Base-by-base conservation (phyloP, 805 yeast genomes). In the Yamadazyma philogaea region DNA sequence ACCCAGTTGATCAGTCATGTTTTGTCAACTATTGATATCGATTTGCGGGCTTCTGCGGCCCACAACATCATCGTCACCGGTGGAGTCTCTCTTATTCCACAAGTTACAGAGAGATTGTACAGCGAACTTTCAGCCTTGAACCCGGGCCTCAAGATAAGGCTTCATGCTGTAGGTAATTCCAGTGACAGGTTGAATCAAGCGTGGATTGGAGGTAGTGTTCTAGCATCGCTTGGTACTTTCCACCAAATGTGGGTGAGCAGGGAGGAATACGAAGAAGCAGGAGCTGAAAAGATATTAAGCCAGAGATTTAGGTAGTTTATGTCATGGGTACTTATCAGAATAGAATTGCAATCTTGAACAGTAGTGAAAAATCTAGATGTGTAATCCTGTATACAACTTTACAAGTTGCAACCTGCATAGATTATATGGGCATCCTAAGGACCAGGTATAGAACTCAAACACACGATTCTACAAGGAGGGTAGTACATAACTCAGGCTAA, bases 231-330 rank as follows among this genome's bases (percentile, higher is more conserved):
- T 53, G 97, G 97, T 26, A 87, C 96, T 2, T 90, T 90, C 73
- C 97, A 90, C 61, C 97, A 90, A 63, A 68, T 86, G 66, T 90
- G 96, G 96, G 96, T 90, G 2, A 84, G 90, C 32, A 82, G 81
- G 56, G 79, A 78, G 50, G 97, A 90, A 62, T 86, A 83, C 54
- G 88, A 87, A 47, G 96, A 90, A 61, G 87, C 81, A 19, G 97
- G 97, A 5, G 81, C 81, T 10, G 93, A 87, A 43, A 79, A 88
- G 59, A 72, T 90, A 43, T 74, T 87, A 44, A 78, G 78, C 43
- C 91, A 84, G 61, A 75, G 96, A 65, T 89, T 89, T 64, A 82
- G 96, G 65, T 89, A 48, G 36, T 14, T 3, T 8, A n/a, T 24
- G 10, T 24, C 8, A 7, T 24, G 3, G 3, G 28, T 24, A 24